Evolutionary conservation across 179 eudicot species (phyloP), one percentile per base, ranked within the genome.

Genomic region (Spinacia oleracea): DNA sequence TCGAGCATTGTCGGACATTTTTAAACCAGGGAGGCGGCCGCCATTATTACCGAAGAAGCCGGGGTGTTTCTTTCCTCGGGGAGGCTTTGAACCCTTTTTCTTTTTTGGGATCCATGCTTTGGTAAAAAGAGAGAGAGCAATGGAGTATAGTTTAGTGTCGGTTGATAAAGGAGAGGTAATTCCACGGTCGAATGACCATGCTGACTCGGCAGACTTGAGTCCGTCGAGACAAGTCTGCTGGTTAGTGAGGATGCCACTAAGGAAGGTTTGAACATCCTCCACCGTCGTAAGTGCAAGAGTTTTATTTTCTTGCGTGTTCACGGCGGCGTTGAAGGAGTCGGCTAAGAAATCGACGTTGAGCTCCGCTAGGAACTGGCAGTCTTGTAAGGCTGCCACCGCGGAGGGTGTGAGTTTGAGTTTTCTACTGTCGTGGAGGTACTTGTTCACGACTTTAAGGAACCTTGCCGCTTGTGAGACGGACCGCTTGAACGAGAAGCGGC

Each of bases 141-240:
- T 85, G 10, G 97, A 90, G 70, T 72, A 87, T 7, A 90, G 83
- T 59, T 85, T 88, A 0, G 92, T 85, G 70, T 89, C 89, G 73
- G 84, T 78, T 5, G 85, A 21, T 2, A 90, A 65, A 0, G 98
- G 93, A 0, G 79, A 34, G 27, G 69, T 73, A 18, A 93, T 51
- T 5, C 86, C 92, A 45, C 77, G 78, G n/a, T 80, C 82, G 1
- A 88, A 73, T 6, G 83, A 80, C 88, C 89, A 85, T 0, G 89
- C 70, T 0, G 89, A 78, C 20, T 86, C 83, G 1, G 87, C 81
- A 12, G 79, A 81, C 64, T 86, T 83, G n/a, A 93, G 80, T 6
- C 98, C 97, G 35, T 93, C 97, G 2, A 88, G 58, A 64, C 98
- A 93, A 8, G 98, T 93, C 48, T 89, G 90, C 6, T 84, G 84